Evolutionary conservation across 2,329 filamentous ascomycete species (phyloP).

Genomic region (Epichloe elymi): DNA sequence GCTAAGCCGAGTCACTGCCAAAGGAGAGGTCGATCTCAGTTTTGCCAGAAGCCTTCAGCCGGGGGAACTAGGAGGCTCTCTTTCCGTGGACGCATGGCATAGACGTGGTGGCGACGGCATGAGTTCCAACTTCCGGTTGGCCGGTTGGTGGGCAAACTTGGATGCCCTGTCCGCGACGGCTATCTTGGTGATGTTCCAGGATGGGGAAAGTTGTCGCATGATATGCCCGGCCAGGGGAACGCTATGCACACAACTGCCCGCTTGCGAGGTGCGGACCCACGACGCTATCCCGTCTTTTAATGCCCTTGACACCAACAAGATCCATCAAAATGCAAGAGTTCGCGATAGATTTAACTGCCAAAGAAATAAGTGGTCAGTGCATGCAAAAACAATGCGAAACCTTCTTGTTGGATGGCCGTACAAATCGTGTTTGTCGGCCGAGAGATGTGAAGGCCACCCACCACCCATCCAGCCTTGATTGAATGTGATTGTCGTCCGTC

Average conservation of each 20-base stretch:
- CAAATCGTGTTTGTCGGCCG: no score
- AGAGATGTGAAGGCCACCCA: no score
- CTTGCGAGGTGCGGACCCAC: neutral
- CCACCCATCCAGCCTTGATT: no score
- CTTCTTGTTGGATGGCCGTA: no score
- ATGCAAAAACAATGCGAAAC: no score
- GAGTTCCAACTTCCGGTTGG: neutral
- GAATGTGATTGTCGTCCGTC: no score
- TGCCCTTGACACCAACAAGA: neutral
- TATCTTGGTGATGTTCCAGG: neutral
- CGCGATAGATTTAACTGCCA: no score
- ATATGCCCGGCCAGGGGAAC: neutral
- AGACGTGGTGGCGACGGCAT: neutral
- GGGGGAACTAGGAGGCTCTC: neutral
- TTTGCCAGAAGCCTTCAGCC: neutral
- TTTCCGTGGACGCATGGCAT: no score
- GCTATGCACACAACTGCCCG: neutral
- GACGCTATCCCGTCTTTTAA: neutral
- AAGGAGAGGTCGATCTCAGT: constrained; percentile 3
- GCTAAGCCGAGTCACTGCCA: constrained; percentile 6
- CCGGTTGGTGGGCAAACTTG: neutral
- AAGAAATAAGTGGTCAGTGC: no score
- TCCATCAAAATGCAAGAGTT: neutral
- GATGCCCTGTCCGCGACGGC: no score
- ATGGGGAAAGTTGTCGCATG: constrained; percentile 1